Conservation (phyloP, 2,329 filamentous ascomycete species). For the Neodidymelliopsis sp. region DNA sequence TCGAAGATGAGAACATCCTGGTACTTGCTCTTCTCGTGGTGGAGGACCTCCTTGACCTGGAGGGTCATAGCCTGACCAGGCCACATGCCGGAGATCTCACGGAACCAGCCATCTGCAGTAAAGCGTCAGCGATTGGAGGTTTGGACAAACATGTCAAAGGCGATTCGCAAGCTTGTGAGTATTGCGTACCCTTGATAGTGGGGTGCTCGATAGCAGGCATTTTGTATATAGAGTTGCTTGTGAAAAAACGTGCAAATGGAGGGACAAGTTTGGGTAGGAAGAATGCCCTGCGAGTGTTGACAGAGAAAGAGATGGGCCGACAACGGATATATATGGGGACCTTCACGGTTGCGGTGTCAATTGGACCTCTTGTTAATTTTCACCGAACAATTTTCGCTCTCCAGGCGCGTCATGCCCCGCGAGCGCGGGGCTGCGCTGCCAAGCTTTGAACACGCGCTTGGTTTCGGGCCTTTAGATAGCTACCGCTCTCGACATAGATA, state of each 20-base stretch:
- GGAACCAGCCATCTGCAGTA: constrained; percentile 95
- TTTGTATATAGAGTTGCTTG: constrained; percentile 43
- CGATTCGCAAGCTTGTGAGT: background rate
- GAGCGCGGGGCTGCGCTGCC: constrained; percentile 12
- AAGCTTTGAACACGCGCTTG: too few species aligned
- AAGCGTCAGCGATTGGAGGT: constrained; percentile 12
- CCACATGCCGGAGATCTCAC: constrained; percentile 99
- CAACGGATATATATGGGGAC: constrained; percentile 31
- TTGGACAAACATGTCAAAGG: background rate
- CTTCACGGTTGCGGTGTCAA: constrained; percentile 32
- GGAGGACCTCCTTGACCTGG: constrained; percentile 89
- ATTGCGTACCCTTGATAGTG: constrained; percentile 74
- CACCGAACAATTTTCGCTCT: constrained; percentile 29
- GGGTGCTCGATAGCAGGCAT: constrained; percentile 76
- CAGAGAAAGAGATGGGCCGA: constrained; percentile 19
- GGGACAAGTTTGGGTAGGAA: background rate
- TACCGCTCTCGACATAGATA: constrained; percentile 2
- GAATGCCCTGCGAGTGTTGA: constrained; percentile 11
- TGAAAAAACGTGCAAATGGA: constrained; percentile 13
- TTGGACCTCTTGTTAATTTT: constrained; percentile 29
- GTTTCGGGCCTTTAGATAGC: constrained; percentile 13
- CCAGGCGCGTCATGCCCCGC: constrained; percentile 33
- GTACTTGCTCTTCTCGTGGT: constrained; percentile 99
- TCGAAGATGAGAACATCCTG: constrained; percentile 99
- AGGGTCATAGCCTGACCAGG: constrained; percentile 97